Percentiles rank a stretch among this genome's conserved stretches.
phyloP scores from a whole-genome alignment of 2,329 filamentous ascomycete species.

The Macroventuria anomochaeta region DNA sequence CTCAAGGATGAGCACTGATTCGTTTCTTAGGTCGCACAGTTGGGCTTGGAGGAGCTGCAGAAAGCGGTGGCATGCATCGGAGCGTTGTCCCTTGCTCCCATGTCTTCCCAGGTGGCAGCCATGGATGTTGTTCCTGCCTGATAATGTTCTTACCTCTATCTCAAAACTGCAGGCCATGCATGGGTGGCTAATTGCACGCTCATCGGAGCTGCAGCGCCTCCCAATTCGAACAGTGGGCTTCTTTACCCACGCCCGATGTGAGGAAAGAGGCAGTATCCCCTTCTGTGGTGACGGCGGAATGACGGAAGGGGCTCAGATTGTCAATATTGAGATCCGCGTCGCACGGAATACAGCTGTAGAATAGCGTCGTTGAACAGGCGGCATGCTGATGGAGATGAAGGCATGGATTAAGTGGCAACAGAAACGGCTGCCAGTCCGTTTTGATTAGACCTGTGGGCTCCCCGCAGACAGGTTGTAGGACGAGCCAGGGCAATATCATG shows the following conservation, averaged over 20 bases:
- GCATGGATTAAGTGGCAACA: slow-evolving; percentile 25
- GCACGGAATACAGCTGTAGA: slow-evolving; percentile 17
- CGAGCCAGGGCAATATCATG: slow-evolving; percentile 24
- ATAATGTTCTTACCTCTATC: slow-evolving; percentile 16
- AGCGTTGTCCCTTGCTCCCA: slow-evolving; percentile 38
- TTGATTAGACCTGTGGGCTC: slow-evolving; percentile 23
- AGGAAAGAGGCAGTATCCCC: not conserved
- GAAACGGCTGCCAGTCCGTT: slow-evolving; percentile 35
- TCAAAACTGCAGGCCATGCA: slow-evolving; percentile 23
- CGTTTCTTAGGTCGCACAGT: slow-evolving; percentile 35
- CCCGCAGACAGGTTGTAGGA: slow-evolving; percentile 28
- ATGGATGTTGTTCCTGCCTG: slow-evolving; percentile 29
- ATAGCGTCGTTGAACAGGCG: slow-evolving; percentile 23
- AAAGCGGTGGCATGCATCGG: slow-evolving; percentile 43
- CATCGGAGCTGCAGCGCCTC: slow-evolving; percentile 6
- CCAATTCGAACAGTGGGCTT: slow-evolving; percentile 4
- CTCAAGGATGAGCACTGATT: slow-evolving; percentile 31
- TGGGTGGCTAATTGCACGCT: slow-evolving; percentile 10
- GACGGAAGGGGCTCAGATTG: slow-evolving; percentile 4
- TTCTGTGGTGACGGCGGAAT: not conserved
- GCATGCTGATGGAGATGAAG: slow-evolving; percentile 21
- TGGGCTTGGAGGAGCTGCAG: slow-evolving; percentile 29
- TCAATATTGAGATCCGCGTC: slow-evolving; percentile 14
- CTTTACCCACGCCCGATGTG: not conserved
- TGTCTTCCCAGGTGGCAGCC: slow-evolving; percentile 29